Evolutionary conservation across 2,329 filamentous ascomycete genomes (phyloP).

Genomic region (Apiospora marii): DNA sequence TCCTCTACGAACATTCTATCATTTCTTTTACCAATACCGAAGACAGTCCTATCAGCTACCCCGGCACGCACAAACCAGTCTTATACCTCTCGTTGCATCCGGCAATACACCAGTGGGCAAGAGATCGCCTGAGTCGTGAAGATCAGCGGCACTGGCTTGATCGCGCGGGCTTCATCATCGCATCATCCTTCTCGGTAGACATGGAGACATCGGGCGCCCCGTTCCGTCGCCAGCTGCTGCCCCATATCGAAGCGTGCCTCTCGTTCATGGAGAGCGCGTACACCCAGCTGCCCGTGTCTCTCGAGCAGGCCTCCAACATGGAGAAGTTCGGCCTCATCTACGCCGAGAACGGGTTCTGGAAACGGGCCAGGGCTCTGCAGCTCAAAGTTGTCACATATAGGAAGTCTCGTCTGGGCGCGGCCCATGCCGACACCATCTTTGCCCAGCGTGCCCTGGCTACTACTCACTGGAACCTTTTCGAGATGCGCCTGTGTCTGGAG

Average conservation of each 20-base stretch:
- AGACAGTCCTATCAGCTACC: neutral
- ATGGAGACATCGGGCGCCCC: neutral
- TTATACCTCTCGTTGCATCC: conserved; percentile 38
- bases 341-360: conserved; percentile 40
- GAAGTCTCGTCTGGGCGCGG: neutral
- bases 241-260: neutral
- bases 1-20: conserved; percentile 36
- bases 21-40: conserved; percentile 26
- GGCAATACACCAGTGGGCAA: conserved; percentile 44
- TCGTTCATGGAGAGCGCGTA: neutral
- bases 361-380: conserved; percentile 33
- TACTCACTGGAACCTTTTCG: neutral
- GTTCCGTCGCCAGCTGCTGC: neutral
- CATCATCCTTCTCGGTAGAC: neutral
- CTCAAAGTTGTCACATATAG: conserved; percentile 7
- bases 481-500: neutral
- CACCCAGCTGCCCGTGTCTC: neutral
- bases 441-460: neutral
- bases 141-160: neutral
- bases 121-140: conserved; percentile 36
- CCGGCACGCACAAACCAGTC: neutral
- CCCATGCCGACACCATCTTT: neutral
- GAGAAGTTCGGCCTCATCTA: conserved; percentile 38
- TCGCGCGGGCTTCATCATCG: neutral
- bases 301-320: conserved; percentile 31